Evolutionary conservation across 495 filamentous ascomycete genomes (phyloP), one percentile per base, ranked within the genome.

Genomic region (Apodospora peruviana): DNA sequence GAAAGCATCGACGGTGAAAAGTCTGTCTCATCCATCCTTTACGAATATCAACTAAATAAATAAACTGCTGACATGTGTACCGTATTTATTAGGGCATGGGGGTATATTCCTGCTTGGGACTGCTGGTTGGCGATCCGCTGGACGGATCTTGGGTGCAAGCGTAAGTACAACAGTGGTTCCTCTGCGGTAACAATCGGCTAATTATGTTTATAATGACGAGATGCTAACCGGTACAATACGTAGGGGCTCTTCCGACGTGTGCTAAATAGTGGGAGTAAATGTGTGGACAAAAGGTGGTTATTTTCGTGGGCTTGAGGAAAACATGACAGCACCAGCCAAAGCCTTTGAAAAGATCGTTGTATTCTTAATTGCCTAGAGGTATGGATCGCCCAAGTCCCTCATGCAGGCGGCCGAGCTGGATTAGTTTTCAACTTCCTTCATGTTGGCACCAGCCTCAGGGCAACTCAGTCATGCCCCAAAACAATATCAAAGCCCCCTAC

Each of bases 81-180:
- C 1, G 14, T 10, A 5, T 18, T 10, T 20, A 17, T 3, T 9
- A 40, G 38, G 38, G 38, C 38, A 3, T 40, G 38, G 38, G 38
- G 38, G 9, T 40, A 40, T 9, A 17, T 40, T 3, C 38, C 38
- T 16, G 14, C 38, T 20, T 40, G 38, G 38, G 38, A 40, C 18
- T 40, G 38, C 38, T 40, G 38, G 38, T 10, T 40, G 1, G n/a
- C 38, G 14, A 20, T 40, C 1, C 38, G 38, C 3, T 40, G 38
- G 38, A 40, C 38, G 3, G 38, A 40, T 40, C 18, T 40, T 16
- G 38, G 38, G 38, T 40, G 38, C n/a, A 40, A 40, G 38, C 14
- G 38, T 40, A 40, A 40, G 38, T 40, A 32, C 14, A 7, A 32
- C 27, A 14, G 27, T 32, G 27, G 27, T 32, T n/a, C n/a, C n/a